These are phyloP conservation scores for Leishmania arabica DNA, from an alignment of 208 protist genomes.

Conservation along the genomic window DNA sequence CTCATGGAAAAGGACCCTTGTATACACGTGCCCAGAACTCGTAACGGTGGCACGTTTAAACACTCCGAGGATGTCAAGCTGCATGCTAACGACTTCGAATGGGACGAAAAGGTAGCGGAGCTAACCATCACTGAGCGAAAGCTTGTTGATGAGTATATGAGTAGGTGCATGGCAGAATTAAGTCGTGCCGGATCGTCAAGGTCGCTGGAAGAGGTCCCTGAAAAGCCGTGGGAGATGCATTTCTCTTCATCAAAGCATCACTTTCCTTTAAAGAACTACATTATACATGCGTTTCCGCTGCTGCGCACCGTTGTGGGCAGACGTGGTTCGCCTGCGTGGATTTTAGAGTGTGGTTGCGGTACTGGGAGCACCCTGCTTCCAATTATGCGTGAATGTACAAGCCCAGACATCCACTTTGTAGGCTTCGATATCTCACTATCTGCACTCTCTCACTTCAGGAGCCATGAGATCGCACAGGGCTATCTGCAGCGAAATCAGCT, in stretches of 20 bases:
- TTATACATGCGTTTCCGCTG: constrained; percentile 71
- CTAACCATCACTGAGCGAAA: constrained; percentile 32
- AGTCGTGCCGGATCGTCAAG: not conserved
- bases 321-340: not conserved
- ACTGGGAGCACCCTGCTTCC: constrained; percentile 78
- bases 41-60: constrained; percentile 48
- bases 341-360: constrained; percentile 80
- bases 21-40: constrained; percentile 28
- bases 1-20: not conserved
- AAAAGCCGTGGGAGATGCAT: constrained; percentile 55
- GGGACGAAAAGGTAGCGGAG: constrained; percentile 45
- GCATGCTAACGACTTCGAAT: constrained; percentile 74
- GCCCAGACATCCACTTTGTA: constrained; percentile 44
- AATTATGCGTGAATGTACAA: constrained; percentile 56
- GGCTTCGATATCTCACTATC: constrained; percentile 65
- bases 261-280: constrained; percentile 86
- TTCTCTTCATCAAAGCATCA: constrained; percentile 58
- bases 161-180: constrained; percentile 5
- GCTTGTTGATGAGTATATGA: constrained; percentile 38
- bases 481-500: constrained; percentile 24
- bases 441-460: constrained; percentile 48
- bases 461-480: constrained; percentile 43
- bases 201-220: not conserved
- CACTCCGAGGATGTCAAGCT: constrained; percentile 62
- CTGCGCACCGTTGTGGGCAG: constrained; percentile 35